Evolutionary conservation across 1,284 basidiomycete genomes (phyloP), one percentile per base, ranked within the genome.

Genomic region (Neolentinus lepideus): DNA sequence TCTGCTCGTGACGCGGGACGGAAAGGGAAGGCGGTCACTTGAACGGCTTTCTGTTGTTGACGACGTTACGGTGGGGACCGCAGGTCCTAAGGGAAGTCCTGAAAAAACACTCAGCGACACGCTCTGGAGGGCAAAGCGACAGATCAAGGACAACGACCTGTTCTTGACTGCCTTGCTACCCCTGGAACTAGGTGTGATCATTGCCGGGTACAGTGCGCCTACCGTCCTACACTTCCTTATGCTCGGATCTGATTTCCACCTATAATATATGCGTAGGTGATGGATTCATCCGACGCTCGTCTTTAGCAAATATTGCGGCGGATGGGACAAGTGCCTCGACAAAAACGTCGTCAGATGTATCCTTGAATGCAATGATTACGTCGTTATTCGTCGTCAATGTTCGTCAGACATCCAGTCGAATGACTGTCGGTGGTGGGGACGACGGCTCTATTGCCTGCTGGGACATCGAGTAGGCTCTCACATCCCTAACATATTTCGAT

Each of bases 391-490:
- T 77, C 21, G 74, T 83, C 4, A 74, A 75, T 52, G 82, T 85
- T 59, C 69, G 73, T 16, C 67, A 79, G 35, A 85, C 81, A 0
- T 75, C 76, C 25, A 80, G 88, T 56, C 75, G 68, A 16, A 76
- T 82, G 27, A 69, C 92, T 16, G 68, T 90, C 16, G 88, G 86
- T 12, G 89, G 90, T 4, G 79, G 78, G 0, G 84, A 88, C 57
- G 85, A 90, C 64, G 90, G 90, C 2, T 84, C 84, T 0, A 75
- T 92, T 24, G 80, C 79, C 0, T 73, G 90, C 58, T 94, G 88
- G 90, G 73, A 77, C 8, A 60, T 79, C 6, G 75, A 75, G 89
- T 88, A 62, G 52, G 75, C 70, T 14, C 9, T 38, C 24, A 1
- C 29, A 29, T 36, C 21, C 45, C 19, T 46, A 9, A 19, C 29